Conservation (phyloP, 257 asterid species). For the Misopates orontium region DNA sequence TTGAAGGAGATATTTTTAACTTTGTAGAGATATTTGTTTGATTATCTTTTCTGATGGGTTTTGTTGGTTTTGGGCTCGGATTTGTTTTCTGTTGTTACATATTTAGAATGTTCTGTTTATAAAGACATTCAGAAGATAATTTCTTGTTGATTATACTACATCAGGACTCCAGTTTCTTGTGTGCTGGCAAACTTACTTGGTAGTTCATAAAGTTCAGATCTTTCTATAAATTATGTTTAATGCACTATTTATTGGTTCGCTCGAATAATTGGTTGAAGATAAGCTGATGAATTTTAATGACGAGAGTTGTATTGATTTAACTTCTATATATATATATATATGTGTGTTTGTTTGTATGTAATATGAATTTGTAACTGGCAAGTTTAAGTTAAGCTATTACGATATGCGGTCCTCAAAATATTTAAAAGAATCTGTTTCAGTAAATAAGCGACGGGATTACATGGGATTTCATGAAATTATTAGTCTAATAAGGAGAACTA, state of each 20-base stretch:
- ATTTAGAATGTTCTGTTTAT: constrained; percentile 22
- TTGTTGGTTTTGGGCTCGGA: constrained; percentile 7
- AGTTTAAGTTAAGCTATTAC: no score
- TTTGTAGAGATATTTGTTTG: neutral
- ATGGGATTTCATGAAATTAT: no score
- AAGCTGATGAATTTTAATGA: no score
- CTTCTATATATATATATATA: no score
- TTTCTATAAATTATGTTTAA: constrained; percentile 14
- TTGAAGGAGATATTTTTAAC: neutral
- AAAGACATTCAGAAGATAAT: neutral
- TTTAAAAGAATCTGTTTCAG: no score
- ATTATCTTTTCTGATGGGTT: constrained; percentile 5
- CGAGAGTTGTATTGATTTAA: no score
- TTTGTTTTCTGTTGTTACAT: constrained; percentile 7
- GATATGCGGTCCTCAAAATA: no score
- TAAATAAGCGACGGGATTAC: no score
- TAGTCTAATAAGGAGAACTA: no score
- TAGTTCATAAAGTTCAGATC: constrained; percentile 12
- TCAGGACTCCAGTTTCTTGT: neutral
- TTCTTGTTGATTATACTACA: no score
- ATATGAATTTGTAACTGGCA: no score
- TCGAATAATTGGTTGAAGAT: neutral
- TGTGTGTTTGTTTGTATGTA: no score
- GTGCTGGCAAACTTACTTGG: neutral
- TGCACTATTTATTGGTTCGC: neutral